Conservation (phyloP, 352 stramenopile genomes). For the Pythium rhizo-oryzae region DNA sequence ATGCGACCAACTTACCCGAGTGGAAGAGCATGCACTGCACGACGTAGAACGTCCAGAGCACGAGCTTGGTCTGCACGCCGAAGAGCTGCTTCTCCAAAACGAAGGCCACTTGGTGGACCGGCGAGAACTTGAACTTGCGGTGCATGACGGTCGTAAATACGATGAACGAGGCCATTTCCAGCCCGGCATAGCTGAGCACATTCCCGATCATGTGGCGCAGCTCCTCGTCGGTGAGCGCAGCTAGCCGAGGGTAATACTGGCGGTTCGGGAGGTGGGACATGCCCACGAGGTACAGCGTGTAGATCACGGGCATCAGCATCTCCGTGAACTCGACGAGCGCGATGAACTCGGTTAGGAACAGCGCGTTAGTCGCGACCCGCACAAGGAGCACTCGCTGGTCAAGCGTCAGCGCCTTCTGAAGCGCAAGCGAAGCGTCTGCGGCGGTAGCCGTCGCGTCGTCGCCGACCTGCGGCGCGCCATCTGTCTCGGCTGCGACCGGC, state of each 20-base stretch:
- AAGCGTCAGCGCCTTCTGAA: slow-evolving; percentile 2
- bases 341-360: slow-evolving; percentile 29
- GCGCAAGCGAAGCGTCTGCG: not conserved
- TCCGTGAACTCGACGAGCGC: slow-evolving; percentile 28
- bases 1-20: slow-evolving; percentile 27
- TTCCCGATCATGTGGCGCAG: slow-evolving; percentile 4
- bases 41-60: slow-evolving; percentile 43
- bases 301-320: slow-evolving; percentile 28
- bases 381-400: slow-evolving; percentile 19
- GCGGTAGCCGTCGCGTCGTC: no score
- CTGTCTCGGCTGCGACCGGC: no score
- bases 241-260: slow-evolving; percentile 20
- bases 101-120: slow-evolving; percentile 37
- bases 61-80: slow-evolving; percentile 38
- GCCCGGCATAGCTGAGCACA: slow-evolving; percentile 14
- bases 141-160: slow-evolving; percentile 8
- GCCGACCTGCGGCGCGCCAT: no score
- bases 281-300: slow-evolving; percentile 16
- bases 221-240: not conserved
- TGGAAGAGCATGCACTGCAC: slow-evolving; percentile 40
- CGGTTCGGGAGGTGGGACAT: slow-evolving; percentile 22
- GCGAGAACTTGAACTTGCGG: slow-evolving; percentile 23
- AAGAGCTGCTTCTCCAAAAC: slow-evolving; percentile 33
- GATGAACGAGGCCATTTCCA: slow-evolving; percentile 23
- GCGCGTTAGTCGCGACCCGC: not conserved